Conservation (phyloP, 495 filamentous ascomycete species). For the Cercophora samala region DNA sequence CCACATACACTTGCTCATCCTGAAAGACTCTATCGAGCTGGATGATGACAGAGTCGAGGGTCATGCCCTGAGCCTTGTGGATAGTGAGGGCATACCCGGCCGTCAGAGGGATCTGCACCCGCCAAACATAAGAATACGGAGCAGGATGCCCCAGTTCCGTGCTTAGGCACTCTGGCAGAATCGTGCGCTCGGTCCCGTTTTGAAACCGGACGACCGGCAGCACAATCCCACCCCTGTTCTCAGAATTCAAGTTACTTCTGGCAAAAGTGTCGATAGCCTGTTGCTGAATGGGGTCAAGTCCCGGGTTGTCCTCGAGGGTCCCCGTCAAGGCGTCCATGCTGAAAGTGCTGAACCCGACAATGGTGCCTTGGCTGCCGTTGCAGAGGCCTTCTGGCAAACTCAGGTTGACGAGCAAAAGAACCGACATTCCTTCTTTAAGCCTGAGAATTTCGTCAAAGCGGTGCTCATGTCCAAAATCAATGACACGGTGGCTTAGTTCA, state of each 20-base stretch:
- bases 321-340: neutral
- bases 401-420: constrained; percentile 94
- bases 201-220: constrained; percentile 73
- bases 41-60: constrained; percentile 85
- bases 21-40: constrained; percentile 83
- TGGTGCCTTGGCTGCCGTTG: constrained; percentile 84
- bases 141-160: constrained; percentile 44
- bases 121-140: constrained; percentile 64
- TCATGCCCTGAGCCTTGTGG: constrained; percentile 94
- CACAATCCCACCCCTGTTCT: neutral
- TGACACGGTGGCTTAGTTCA: neutral
- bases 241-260: constrained; percentile 11
- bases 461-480: constrained; percentile 49
- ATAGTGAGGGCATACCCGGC: constrained; percentile 93
- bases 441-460: constrained; percentile 47
- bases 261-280: constrained; percentile 37
- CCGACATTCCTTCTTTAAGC: constrained; percentile 83
- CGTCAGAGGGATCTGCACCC: constrained; percentile 78
- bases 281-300: constrained; percentile 29
- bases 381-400: constrained; percentile 68
- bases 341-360: constrained; percentile 60
- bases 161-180: constrained; percentile 49
- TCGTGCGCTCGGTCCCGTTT: constrained; percentile 36
- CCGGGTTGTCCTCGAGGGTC: constrained; percentile 1
- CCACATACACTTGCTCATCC: constrained; percentile 83